A percentile compares a stretch with the other conserved stretches of the same genome.
Evolutionary conservation across 768 basidiomycete species (phyloP).

Genomic region (Auriscalpium orientale): DNA sequence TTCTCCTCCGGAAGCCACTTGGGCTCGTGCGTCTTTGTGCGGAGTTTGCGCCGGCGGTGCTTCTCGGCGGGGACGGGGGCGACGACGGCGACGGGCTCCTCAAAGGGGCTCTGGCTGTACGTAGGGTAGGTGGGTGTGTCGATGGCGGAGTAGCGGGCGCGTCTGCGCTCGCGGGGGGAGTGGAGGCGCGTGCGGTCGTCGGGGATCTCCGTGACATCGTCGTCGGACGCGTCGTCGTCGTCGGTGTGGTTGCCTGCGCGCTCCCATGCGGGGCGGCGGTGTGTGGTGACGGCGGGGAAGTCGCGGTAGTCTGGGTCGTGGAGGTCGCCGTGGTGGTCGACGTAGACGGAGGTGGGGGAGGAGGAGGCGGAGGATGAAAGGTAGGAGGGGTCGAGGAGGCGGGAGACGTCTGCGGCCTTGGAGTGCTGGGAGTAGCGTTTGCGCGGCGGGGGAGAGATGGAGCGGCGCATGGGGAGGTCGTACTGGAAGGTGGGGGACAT

Average conservation of each 20-base stretch:
- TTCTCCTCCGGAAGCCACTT: not conserved
- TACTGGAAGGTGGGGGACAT: constrained; percentile 17
- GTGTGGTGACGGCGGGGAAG: constrained; percentile 38
- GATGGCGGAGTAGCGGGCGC: constrained; percentile 7
- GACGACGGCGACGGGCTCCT: constrained; percentile 4
- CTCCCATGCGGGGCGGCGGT: constrained; percentile 30
- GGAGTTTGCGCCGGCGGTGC: constrained; percentile 9
- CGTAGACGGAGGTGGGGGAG: constrained; percentile 35
- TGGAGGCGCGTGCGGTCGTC: constrained; percentile 9
- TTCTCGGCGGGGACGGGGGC: not conserved
- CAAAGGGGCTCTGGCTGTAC: constrained; percentile 1
- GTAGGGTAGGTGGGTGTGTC: not conserved
- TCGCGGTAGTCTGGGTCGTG: constrained; percentile 65
- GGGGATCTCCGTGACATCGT: constrained; percentile 8
- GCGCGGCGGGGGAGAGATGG: constrained; percentile 29
- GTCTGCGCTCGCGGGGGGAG: constrained; percentile 14
- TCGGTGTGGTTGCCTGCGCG: constrained; percentile 17
- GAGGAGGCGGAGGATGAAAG: constrained; percentile 27
- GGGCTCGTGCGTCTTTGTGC: constrained; percentile 6
- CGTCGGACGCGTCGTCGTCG: constrained; percentile 17
- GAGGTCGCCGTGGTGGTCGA: constrained; percentile 53
- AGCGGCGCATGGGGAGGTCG: constrained; percentile 16
- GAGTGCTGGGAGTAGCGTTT: constrained; percentile 12
- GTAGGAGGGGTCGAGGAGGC: constrained; percentile 60
- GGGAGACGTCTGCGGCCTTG: constrained; percentile 43